phyloP scores from a whole-genome alignment of 495 filamentous ascomycete species.

The Emericellopsis terricola region DNA sequence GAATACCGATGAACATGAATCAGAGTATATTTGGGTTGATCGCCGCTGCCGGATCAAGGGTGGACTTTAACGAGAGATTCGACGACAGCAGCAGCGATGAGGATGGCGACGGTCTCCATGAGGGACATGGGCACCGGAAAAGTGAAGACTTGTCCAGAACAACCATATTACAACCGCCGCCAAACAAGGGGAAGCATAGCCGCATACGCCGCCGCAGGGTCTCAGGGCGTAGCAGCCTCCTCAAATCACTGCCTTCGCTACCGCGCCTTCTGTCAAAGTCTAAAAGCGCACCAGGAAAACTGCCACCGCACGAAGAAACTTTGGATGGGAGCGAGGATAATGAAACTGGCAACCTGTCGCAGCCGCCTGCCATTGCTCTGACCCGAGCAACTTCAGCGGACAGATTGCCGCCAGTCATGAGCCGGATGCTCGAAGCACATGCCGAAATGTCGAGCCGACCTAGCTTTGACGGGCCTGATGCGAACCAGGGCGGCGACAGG shows the following conservation, averaged over 20 bases:
- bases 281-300: conserved; percentile 12
- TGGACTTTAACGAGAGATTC: conserved; percentile 65
- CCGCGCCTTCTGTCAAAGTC: conserved; percentile 17
- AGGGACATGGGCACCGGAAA: conserved; percentile 3
- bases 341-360: conserved; percentile 1
- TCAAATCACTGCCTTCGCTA: conserved; percentile 39
- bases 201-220: conserved; percentile 34
- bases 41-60: conserved; percentile 67
- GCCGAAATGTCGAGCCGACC: conserved; percentile 39
- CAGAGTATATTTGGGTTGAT: conserved; percentile 91
- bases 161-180: conserved; percentile 5
- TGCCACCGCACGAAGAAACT: conserved; percentile 8
- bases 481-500: not conserved
- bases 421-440: conserved; percentile 68
- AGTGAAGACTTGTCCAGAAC: conserved; percentile 14
- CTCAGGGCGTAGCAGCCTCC: conserved; percentile 41
- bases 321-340: conserved; percentile 4
- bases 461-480: conserved; percentile 29
- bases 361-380: conserved; percentile 10
- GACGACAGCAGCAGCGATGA: conserved; percentile 70
- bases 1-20: conserved; percentile 58
- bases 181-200: conserved; percentile 8
- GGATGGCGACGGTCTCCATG: conserved; percentile 34
- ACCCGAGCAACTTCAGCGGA: conserved; percentile 11
- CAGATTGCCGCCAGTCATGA: conserved; percentile 53